Evolutionary conservation across 1,139 yeast genomes (phyloP).

Genomic region (Suhomyces kunorum): DNA sequence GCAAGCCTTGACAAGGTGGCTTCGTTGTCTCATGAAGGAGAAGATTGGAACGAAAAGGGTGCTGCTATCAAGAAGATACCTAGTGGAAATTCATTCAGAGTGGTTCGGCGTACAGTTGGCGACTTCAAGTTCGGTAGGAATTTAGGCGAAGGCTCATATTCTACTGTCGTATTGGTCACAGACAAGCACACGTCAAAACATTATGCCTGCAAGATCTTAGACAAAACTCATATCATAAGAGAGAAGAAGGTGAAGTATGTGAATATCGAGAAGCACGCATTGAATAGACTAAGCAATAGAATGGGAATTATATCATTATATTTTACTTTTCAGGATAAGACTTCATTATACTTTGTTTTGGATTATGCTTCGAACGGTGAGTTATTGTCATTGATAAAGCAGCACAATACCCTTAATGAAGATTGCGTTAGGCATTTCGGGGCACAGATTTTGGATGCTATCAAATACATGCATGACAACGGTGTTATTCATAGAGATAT

Average conservation of each 20-base stretch:
- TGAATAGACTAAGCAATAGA: slow-evolving; percentile 73
- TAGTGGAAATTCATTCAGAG: slow-evolving; percentile 19
- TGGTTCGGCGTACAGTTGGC: slow-evolving; percentile 63
- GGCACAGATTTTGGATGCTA: slow-evolving; percentile 63
- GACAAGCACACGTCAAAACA: slow-evolving; percentile 71
- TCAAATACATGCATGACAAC: slow-evolving; percentile 68
- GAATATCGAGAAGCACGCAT: slow-evolving; percentile 90
- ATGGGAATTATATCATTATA: slow-evolving; percentile 81
- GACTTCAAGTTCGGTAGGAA: slow-evolving; percentile 87
- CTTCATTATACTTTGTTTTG: slow-evolving; percentile 83
- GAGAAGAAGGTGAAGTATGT: slow-evolving; percentile 96
- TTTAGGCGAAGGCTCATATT: slow-evolving; percentile 95
- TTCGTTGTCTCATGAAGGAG: slow-evolving; percentile 6
- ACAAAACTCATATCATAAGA: slow-evolving; percentile 89
- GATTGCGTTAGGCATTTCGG: slow-evolving; percentile 72
- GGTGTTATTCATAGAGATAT: slow-evolving; percentile 81
- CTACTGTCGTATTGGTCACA: slow-evolving; percentile 86
- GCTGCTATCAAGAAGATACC: slow-evolving; percentile 37
- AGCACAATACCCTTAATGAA: slow-evolving; percentile 76
- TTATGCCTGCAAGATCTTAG: slow-evolving; percentile 89
- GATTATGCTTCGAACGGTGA: slow-evolving; percentile 96
- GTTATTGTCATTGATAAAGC: slow-evolving; percentile 73
- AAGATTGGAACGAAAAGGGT: slow-evolving; percentile 38
- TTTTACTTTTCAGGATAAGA: slow-evolving; percentile 92
- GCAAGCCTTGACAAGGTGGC: neutral